phyloP scores from a whole-genome alignment of 257 asterid species.

The Haberlea rhodopensis region DNA sequence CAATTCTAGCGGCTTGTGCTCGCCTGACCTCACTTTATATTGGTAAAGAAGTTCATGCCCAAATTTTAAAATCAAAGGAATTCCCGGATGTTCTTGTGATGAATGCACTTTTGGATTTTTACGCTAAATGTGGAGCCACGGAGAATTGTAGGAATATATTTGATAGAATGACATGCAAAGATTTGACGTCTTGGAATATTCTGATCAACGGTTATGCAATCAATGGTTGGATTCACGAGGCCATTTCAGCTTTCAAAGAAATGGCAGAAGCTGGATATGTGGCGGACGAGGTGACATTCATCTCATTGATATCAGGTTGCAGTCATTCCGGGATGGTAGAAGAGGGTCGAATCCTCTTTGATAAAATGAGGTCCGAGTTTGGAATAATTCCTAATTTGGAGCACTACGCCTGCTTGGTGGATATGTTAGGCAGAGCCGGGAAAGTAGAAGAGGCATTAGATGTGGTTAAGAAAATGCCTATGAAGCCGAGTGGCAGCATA shows the following conservation, averaged over 20 bases:
- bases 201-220: slow-evolving; percentile 47
- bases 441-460: slow-evolving; percentile 44
- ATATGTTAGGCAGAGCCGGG: slow-evolving; percentile 48
- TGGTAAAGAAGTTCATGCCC: slow-evolving; percentile 47
- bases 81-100: slow-evolving; percentile 36
- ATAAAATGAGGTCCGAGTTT: slow-evolving; percentile 38
- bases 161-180: slow-evolving; percentile 34
- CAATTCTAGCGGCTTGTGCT: slow-evolving; percentile 35
- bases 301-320: slow-evolving; percentile 41
- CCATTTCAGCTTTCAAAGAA: slow-evolving; percentile 33
- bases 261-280: slow-evolving; percentile 34
- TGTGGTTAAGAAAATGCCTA: slow-evolving; percentile 40
- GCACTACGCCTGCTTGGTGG: slow-evolving; percentile 54
- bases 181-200: slow-evolving; percentile 47
- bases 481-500: slow-evolving; percentile 43
- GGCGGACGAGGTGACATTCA: slow-evolving; percentile 39
- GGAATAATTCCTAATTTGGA: slow-evolving; percentile 34
- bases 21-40: slow-evolving; percentile 33
- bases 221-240: slow-evolving; percentile 37
- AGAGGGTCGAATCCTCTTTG: slow-evolving; percentile 35
- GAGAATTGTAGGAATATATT: slow-evolving; percentile 39
- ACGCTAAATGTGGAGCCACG: slow-evolving; percentile 46
- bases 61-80: slow-evolving; percentile 35
- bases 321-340: slow-evolving; percentile 44
- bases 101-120: slow-evolving; percentile 48